Percentiles rank a stretch among this genome's conserved stretches.
phyloP scores from a whole-genome alignment of 2,329 filamentous ascomycete species.

The Fusarium sp. region DNA sequence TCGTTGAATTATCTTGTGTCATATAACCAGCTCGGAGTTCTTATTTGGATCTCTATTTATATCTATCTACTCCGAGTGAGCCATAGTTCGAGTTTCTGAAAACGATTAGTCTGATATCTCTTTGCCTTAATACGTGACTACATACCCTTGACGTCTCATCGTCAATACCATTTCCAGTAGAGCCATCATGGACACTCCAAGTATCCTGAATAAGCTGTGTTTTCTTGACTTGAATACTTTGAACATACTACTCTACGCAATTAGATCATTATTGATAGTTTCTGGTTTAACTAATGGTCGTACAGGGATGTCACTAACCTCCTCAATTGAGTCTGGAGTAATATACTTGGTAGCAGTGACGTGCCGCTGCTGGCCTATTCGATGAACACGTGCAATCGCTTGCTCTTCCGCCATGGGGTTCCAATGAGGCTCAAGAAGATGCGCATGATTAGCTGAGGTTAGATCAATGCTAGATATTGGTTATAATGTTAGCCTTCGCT shows the following conservation, averaged over 20 bases:
- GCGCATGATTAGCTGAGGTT: accelerated
- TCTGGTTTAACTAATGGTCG: accelerated
- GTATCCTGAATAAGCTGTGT: not conserved
- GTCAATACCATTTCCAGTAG: accelerated
- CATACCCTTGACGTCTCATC: accelerated
- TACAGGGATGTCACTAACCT: accelerated
- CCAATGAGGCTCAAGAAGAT: conserved; percentile 1
- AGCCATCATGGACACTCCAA: accelerated
- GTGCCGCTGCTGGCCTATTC: not conserved
- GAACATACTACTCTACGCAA: not conserved
- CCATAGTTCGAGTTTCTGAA: not conserved
- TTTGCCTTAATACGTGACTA: accelerated
- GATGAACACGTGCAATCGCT: not conserved
- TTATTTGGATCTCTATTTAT: not conserved
- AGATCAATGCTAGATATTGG: not conserved
- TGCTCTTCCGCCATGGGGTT: not conserved
- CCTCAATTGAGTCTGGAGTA: not conserved
- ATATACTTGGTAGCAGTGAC: not conserved
- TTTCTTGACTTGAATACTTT: not conserved
- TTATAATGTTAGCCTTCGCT: not conserved
- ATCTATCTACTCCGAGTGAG: accelerated
- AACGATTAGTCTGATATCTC: accelerated
- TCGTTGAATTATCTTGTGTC: accelerated
- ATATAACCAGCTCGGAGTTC: accelerated
- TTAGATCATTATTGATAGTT: accelerated